A percentile compares a stretch with the other conserved stretches of the same genome.
These are phyloP conservation scores for Botryotinia narcissicola DNA, from an alignment of 2,329 filamentous ascomycete species.

Conservation along the genomic window DNA sequence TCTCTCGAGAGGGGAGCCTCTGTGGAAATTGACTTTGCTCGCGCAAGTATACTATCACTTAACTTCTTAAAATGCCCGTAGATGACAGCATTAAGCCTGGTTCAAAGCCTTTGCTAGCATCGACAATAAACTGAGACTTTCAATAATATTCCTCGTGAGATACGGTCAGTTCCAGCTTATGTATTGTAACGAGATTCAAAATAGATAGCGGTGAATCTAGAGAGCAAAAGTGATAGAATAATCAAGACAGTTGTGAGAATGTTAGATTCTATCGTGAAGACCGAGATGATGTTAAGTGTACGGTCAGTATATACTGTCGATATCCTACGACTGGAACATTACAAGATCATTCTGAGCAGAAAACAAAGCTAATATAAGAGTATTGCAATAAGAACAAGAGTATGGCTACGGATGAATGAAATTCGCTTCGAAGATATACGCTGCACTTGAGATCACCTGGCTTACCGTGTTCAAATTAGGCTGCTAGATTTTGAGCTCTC, in stretches of 20 bases:
- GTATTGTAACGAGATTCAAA: fast-evolving
- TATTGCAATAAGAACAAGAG: fast-evolving
- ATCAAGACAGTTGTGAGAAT: too few relatives aligned
- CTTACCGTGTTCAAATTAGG: fast-evolving
- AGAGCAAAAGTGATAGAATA: too few relatives aligned
- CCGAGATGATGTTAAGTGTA: not conserved
- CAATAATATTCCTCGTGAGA: fast-evolving
- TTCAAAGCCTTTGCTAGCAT: too few relatives aligned
- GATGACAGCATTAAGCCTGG: not conserved
- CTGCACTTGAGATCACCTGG: not conserved
- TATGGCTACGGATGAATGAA: not conserved
- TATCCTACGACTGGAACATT: not conserved
- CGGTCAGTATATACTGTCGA: not conserved
- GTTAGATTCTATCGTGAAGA: too few relatives aligned
- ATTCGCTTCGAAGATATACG: not conserved
- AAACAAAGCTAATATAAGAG: not conserved
- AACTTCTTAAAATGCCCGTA: not conserved
- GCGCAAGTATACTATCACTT: not conserved
- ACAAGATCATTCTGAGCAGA: not conserved
- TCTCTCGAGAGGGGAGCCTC: fast-evolving
- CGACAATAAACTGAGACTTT: too few relatives aligned
- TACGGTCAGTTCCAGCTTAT: too few relatives aligned
- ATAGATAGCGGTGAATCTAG: fast-evolving
- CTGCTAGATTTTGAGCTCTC: not conserved
- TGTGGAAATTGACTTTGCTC: not conserved